Evolutionary conservation across 805 yeast species (phyloP).

Genomic region (Candida vartiovaarae): DNA sequence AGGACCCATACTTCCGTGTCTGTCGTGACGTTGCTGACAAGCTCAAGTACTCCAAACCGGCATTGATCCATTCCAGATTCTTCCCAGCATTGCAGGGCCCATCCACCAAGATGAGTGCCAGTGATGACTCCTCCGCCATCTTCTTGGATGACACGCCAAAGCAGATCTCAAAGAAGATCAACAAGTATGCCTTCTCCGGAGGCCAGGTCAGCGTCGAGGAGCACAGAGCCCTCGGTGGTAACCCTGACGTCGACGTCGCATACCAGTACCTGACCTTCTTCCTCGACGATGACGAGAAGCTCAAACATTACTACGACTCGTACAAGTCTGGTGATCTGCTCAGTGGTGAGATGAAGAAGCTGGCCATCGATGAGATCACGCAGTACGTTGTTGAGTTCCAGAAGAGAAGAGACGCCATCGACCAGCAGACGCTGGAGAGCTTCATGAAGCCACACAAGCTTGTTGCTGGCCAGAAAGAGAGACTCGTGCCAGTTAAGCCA

Average conservation of each 20-base stretch:
- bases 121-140: slow-evolving; percentile 83
- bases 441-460: slow-evolving; percentile 86
- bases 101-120: slow-evolving; percentile 93
- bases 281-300: slow-evolving; percentile 77
- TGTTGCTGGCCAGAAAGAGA: slow-evolving; percentile 64
- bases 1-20: slow-evolving; percentile 96
- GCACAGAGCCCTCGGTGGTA: slow-evolving; percentile 85
- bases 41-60: slow-evolving; percentile 83
- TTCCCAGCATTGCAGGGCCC: slow-evolving; percentile 99
- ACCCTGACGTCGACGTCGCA: slow-evolving; percentile 93
- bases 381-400: slow-evolving; percentile 79
- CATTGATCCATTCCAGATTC: slow-evolving; percentile 87
- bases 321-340: slow-evolving; percentile 78
- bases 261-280: slow-evolving; percentile 89
- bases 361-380: slow-evolving; percentile 75
- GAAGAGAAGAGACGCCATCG: slow-evolving; percentile 60
- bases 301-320: slow-evolving; percentile 50
- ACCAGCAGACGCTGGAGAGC: slow-evolving; percentile 49
- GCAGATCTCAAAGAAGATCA: slow-evolving; percentile 88
- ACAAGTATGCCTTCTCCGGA: slow-evolving; percentile 95
- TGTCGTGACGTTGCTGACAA: slow-evolving; percentile 97
- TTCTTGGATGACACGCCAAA: slow-evolving; percentile 93
- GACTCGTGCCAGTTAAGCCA: slow-evolving; percentile 64
- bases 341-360: slow-evolving; percentile 89
- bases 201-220: slow-evolving; percentile 85